Conservation (phyloP, 768 basidiomycete species). For the Trametopsis cervina region DNA sequence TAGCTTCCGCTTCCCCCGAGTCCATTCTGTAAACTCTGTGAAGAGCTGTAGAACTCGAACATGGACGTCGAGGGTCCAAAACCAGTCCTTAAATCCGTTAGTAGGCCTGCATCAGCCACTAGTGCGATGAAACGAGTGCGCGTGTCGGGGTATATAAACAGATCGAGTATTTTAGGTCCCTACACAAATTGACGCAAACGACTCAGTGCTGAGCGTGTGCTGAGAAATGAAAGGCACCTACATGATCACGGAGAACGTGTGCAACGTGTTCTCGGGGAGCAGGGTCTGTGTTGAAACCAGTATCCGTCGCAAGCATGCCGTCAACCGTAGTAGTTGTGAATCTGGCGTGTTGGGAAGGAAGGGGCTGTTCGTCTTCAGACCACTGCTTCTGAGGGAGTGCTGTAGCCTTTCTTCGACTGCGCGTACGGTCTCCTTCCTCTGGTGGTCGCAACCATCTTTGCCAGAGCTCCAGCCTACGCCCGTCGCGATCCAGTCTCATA, state of each 20-base stretch:
- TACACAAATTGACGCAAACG: slow-evolving; percentile 19
- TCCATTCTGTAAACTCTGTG: slow-evolving; percentile 9
- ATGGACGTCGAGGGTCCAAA: slow-evolving; percentile 16
- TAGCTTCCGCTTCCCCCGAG: background rate
- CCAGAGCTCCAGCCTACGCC: slow-evolving; percentile 75
- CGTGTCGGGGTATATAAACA: slow-evolving; percentile 73
- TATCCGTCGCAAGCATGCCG: slow-evolving; percentile 12
- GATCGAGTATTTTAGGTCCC: slow-evolving; percentile 48
- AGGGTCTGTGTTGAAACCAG: slow-evolving; percentile 18
- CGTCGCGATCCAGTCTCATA: slow-evolving; percentile 52
- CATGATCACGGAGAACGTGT: slow-evolving; percentile 50
- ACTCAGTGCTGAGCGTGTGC: background rate
- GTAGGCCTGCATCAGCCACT: slow-evolving; percentile 39
- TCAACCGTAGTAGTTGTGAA: background rate
- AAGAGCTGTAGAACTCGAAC: slow-evolving; percentile 69
- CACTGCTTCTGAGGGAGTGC: slow-evolving; percentile 30
- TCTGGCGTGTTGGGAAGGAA: slow-evolving; percentile 14
- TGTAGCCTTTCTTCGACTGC: slow-evolving; percentile 1
- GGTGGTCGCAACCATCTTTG: slow-evolving; percentile 47
- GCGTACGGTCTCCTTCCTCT: slow-evolving; percentile 19
- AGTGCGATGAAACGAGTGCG: slow-evolving; percentile 59
- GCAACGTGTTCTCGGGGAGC: slow-evolving; percentile 35
- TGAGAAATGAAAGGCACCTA: slow-evolving; percentile 30
- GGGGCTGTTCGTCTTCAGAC: slow-evolving; percentile 35
- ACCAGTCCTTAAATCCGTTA: slow-evolving; percentile 22